Base-by-base conservation (phyloP, 345 rosid species). In the Pugionium cornutum region DNA sequence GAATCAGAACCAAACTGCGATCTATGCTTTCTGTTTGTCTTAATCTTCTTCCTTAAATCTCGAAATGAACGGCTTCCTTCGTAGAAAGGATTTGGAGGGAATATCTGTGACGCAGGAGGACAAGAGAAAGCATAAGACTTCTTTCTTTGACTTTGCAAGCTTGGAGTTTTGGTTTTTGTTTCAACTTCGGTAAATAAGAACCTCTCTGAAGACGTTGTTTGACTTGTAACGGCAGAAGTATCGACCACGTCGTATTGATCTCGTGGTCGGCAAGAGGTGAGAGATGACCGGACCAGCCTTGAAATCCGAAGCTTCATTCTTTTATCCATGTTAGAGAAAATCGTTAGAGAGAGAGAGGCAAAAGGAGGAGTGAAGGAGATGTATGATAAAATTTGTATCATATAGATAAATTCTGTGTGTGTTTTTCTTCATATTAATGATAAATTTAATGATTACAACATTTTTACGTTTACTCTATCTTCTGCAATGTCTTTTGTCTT, bases 71-170 rank as follows among this genome's bases (percentile, higher is more conserved):
- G 70, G 65, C 67, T 73, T 11, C 31, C 78, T 66, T 78, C 81
- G 29, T 76, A 69, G 66, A 77, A 81, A 48, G 74, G 78, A 39
- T 80, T 74, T 46, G 67, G 53, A 7, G 88, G 81, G 7, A 82
- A 68, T 4, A 61, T 8, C 0, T 83, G 78, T 5, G 82, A 82
- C 0, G 76, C 31, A 4, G 9, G 37, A 67, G 55, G 8, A 1
- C 7, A 4, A 53, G 62, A 51, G 53, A 8, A 35, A 36, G 54
- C 41, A 7, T 11, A 7, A 28, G 55, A 10, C 68, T 69, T 69
- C 2, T 51, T 28, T 52, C 41, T 62, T 53, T 48, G 50, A 52
- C 42, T 47, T 36, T 33, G 30, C 11, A 33, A 7, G 31, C 50
- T 41, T 71, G 45, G 52, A 8, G 42, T 29, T 35, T 58, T 48